Conservation (phyloP, 75 land plant species). For the Adiantum capillusveneris region DNA sequence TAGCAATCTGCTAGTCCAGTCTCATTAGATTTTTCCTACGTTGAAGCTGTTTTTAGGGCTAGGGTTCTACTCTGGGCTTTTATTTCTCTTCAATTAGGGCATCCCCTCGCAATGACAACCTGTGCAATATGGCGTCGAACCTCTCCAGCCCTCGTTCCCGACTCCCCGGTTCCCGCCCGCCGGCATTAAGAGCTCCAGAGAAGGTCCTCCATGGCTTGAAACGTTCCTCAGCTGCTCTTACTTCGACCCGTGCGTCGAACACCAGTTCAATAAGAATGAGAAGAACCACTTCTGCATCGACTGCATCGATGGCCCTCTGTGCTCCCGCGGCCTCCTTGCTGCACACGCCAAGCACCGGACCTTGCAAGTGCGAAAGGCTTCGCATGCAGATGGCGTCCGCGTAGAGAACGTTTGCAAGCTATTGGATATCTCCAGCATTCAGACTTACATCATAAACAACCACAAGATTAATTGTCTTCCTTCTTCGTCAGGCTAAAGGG, state of each 20-base stretch:
- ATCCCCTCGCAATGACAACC: too few species aligned
- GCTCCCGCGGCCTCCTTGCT: slow-evolving; percentile 9
- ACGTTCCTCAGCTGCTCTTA: slow-evolving; percentile 7
- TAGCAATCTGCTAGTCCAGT: too few species aligned
- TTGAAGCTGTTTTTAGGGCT: too few species aligned
- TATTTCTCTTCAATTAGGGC: too few species aligned
- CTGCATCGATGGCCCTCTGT: slow-evolving; percentile 24
- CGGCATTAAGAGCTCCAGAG: not conserved
- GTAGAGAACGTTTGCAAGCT: slow-evolving; percentile 16
- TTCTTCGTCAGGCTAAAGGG: slow-evolving; percentile 18
- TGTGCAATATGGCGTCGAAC: too few species aligned
- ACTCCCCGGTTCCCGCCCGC: too few species aligned
- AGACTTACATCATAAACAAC: slow-evolving; percentile 22
- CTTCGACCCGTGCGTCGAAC: slow-evolving; percentile 6
- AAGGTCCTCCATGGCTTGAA: slow-evolving; percentile 19
- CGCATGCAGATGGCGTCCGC: slow-evolving; percentile 19
- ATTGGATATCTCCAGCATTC: slow-evolving; percentile 17
- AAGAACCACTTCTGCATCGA: slow-evolving; percentile 28
- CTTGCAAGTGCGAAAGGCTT: slow-evolving; percentile 22
- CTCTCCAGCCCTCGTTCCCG: too few species aligned
- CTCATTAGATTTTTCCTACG: too few species aligned
- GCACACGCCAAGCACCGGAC: slow-evolving; percentile 16
- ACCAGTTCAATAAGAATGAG: slow-evolving; percentile 13
- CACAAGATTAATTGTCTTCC: slow-evolving; percentile 26
- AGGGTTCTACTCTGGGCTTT: too few species aligned